A percentile compares a stretch with the other conserved stretches of the same genome.
Conservation (phyloP, 2,329 filamentous ascomycete genomes). For the Monilinia aucupariae region DNA sequence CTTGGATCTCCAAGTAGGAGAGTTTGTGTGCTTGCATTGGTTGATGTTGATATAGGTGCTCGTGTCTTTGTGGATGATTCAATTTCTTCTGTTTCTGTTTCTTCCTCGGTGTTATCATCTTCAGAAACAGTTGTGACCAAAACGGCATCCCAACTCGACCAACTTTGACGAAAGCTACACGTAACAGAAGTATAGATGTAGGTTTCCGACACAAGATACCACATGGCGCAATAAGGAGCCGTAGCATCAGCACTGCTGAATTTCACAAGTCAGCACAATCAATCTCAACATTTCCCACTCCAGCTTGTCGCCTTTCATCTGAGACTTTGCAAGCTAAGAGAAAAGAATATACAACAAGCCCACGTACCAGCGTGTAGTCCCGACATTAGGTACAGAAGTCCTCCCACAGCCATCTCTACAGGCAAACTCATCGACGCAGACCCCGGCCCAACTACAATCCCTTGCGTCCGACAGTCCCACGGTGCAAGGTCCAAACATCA, state of each 20-base stretch:
- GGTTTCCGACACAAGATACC: slow-evolving; percentile 3
- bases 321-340: neutral
- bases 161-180: slow-evolving; percentile 1
- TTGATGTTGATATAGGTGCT: neutral
- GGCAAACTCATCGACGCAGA: neutral
- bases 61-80: neutral
- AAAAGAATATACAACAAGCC: neutral
- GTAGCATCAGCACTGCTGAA: neutral
- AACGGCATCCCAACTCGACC: neutral
- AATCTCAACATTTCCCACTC: no score
- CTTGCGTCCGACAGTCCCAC: neutral
- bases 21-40: neutral
- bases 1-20: neutral
- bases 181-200: neutral
- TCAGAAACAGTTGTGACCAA: neutral
- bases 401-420: slow-evolving; percentile 9
- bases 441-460: neutral
- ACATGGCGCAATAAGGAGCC: neutral
- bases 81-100: no score
- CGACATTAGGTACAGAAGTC: slow-evolving; percentile 3
- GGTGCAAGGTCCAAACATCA: neutral
- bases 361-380: slow-evolving; percentile 6
- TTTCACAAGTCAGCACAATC: neutral
- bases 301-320: neutral
- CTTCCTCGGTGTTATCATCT: neutral